Evolutionary conservation across 768 basidiomycete species (phyloP).

Genomic region (Mycena metata): DNA sequence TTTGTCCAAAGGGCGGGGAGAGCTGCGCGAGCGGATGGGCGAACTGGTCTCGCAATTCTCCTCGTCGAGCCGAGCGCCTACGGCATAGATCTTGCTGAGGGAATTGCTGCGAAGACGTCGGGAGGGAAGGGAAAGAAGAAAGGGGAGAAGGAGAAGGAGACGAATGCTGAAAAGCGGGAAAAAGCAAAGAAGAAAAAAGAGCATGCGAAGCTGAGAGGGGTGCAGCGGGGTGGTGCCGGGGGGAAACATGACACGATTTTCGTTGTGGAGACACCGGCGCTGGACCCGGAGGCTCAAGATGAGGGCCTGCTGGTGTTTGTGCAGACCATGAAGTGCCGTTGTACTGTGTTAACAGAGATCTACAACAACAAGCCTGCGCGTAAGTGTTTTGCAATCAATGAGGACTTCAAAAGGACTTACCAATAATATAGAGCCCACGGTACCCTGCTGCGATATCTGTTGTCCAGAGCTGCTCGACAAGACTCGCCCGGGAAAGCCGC

Average conservation of each 20-base stretch:
- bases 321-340: too few species aligned
- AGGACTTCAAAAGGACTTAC: too few species aligned
- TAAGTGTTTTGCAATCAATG: too few species aligned
- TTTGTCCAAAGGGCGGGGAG: slow-evolving; percentile 50
- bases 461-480: too few species aligned
- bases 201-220: slow-evolving; percentile 3
- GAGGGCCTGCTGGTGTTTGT: too few species aligned
- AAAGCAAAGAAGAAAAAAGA: slow-evolving; percentile 32
- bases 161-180: not conserved
- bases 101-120: not conserved
- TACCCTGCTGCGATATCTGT: too few species aligned
- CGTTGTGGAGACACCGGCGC: too few species aligned
- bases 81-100: slow-evolving; percentile 11
- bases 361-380: too few species aligned
- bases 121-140: not conserved
- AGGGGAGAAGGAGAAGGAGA: slow-evolving; percentile 2
- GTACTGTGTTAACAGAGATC: too few species aligned
- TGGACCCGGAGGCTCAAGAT: too few species aligned
- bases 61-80: slow-evolving; percentile 39
- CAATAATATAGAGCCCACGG: not conserved
- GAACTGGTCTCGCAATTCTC: slow-evolving; percentile 39
- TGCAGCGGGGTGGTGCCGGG: not conserved
- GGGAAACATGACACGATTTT: not conserved
- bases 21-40: slow-evolving; percentile 39
- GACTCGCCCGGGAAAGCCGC: not conserved